Evolutionary conservation across 257 asterid genomes (phyloP).

Genomic region (Fraxinus excelsior): DNA sequence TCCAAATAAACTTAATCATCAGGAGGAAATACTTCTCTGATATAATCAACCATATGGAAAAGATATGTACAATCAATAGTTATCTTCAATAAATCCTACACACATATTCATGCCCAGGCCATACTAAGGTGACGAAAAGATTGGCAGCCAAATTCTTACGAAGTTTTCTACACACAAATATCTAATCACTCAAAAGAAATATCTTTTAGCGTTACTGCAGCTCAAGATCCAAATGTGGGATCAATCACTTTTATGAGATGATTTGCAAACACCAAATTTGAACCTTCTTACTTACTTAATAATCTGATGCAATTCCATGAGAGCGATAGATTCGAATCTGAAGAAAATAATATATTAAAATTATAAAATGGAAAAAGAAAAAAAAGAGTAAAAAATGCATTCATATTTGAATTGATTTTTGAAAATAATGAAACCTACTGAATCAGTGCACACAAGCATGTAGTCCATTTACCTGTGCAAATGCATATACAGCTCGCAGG

Average conservation of each 20-base stretch:
- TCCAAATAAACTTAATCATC: background rate
- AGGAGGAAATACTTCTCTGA: background rate
- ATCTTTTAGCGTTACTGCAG: background rate
- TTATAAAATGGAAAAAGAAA: conserved; percentile 30
- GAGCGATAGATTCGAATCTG: conserved; percentile 90
- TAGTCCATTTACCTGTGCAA: conserved; percentile 73
- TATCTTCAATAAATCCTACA: conserved; percentile 6
- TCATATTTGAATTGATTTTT: background rate
- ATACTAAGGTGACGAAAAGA: background rate
- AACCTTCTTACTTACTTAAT: conserved; percentile 25
- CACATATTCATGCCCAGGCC: background rate
- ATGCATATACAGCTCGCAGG: conserved; percentile 79
- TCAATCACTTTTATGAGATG: conserved; percentile 5
- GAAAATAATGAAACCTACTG: background rate
- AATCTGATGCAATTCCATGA: conserved; percentile 44
- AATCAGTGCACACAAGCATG: conserved; percentile 3
- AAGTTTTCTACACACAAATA: background rate
- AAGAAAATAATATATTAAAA: conserved; percentile 16
- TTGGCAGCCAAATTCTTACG: background rate
- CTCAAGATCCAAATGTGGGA: conserved; percentile 9
- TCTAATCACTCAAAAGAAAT: background rate
- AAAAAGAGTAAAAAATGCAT: conserved; percentile 16
- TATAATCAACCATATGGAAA: background rate
- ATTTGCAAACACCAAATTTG: background rate
- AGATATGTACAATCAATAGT: conserved; percentile 27